These are phyloP conservation scores for Agaricus subrufescens DNA, from an alignment of 768 basidiomycete species.

Conservation along the genomic window DNA sequence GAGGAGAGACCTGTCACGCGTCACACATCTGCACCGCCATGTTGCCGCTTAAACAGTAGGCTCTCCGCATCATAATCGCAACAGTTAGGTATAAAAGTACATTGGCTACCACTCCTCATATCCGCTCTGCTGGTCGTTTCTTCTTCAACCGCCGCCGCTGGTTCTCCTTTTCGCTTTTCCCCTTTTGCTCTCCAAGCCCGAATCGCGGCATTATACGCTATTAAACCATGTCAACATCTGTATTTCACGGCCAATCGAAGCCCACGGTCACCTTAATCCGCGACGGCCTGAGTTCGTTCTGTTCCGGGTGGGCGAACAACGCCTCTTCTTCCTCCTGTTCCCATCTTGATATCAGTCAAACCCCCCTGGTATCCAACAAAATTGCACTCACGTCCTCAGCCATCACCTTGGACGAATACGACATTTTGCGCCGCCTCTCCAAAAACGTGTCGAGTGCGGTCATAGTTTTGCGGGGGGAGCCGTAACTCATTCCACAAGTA, in stretches of 20 bases:
- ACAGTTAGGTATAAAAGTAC: too few relatives aligned
- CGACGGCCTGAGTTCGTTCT: background rate
- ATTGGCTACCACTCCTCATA: too few relatives aligned
- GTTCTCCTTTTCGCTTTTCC: background rate
- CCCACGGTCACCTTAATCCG: background rate
- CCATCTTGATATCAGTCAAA: background rate
- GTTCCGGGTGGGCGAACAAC: background rate
- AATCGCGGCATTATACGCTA: background rate
- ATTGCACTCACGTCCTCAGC: slow-evolving; percentile 1
- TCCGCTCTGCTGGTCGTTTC: background rate
- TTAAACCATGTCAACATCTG: background rate
- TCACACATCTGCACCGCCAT: slow-evolving; percentile 4
- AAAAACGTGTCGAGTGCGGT: background rate
- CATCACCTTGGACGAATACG: background rate
- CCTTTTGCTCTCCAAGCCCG: background rate
- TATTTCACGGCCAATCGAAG: too few relatives aligned
- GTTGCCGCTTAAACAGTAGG: background rate
- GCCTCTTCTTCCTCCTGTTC: slow-evolving; percentile 5
- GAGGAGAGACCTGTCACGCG: slow-evolving; percentile 5
- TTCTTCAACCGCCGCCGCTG: slow-evolving; percentile 1
- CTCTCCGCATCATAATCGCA: background rate
- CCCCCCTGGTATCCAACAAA: background rate
- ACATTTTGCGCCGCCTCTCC: background rate
- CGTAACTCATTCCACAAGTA: background rate
- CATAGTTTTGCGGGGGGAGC: background rate